Percentiles rank a stretch among this genome's conserved stretches.
These are phyloP conservation scores for Chrysopogon serrulatus DNA, from an alignment of 176 grass and related monocot genomes.

Conservation along the genomic window DNA sequence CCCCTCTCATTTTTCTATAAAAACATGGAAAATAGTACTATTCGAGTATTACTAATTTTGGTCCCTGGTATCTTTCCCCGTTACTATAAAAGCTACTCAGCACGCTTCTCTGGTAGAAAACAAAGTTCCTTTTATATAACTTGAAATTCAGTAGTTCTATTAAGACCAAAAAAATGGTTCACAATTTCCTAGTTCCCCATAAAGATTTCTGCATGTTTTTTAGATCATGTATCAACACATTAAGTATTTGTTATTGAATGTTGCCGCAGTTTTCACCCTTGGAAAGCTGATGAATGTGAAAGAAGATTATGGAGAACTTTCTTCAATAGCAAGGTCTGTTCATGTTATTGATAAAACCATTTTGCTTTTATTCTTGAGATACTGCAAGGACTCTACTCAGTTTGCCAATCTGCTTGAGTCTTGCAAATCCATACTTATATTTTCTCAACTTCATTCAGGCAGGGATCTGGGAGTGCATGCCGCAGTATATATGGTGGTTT, in stretches of 20 bases:
- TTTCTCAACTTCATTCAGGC: constrained; percentile 44
- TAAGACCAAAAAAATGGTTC: background rate
- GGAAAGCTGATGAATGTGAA: constrained; percentile 87
- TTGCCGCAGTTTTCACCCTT: constrained; percentile 66
- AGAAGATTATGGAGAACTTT: constrained; percentile 70
- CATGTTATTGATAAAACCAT: background rate
- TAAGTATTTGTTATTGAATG: background rate
- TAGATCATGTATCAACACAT: background rate
- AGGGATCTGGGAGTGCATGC: constrained; percentile 92
- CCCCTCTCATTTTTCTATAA: background rate
- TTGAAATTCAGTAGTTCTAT: background rate
- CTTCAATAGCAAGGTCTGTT: constrained; percentile 65
- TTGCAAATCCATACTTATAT: constrained; percentile 4
- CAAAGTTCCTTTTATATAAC: background rate
- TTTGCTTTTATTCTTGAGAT: background rate
- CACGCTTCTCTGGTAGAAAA: background rate
- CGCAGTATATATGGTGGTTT: constrained; percentile 92
- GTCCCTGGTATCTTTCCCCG: background rate
- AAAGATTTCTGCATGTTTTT: background rate
- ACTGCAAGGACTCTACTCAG: background rate
- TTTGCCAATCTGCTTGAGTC: background rate
- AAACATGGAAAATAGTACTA: background rate
- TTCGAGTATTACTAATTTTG: background rate
- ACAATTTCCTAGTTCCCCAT: background rate
- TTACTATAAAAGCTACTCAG: background rate